A percentile compares a stretch with the other conserved stretches of the same genome.
phyloP scores from a whole-genome alignment of 2,329 filamentous ascomycete species.

The Arthroderma sp. region DNA sequence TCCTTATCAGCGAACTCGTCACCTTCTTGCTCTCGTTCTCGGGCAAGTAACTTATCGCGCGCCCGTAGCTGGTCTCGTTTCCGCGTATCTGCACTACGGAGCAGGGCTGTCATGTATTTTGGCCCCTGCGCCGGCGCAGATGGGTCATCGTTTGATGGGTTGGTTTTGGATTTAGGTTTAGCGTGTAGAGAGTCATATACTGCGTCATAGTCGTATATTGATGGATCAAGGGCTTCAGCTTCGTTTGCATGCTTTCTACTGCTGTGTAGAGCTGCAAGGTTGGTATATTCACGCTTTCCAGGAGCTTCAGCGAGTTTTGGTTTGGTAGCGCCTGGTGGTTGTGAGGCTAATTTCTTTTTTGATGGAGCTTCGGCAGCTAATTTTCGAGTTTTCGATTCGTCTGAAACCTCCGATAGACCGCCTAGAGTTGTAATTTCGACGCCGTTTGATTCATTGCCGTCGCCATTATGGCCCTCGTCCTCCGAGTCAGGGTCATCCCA shows the following conservation, averaged over 20 bases:
- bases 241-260: slow-evolving; percentile 35
- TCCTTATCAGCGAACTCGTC: slow-evolving; percentile 56
- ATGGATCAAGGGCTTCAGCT: slow-evolving; percentile 35
- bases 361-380: background rate
- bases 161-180: slow-evolving; percentile 23
- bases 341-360: background rate
- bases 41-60: slow-evolving; percentile 47
- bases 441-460: slow-evolving; percentile 7
- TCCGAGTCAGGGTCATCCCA: slow-evolving; percentile 36
- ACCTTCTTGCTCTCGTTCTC: slow-evolving; percentile 53
- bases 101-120: slow-evolving; percentile 50
- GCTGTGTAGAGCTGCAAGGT: slow-evolving; percentile 36
- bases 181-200: slow-evolving; percentile 39
- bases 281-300: slow-evolving; percentile 23
- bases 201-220: slow-evolving; percentile 40
- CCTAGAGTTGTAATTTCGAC: slow-evolving; percentile 31
- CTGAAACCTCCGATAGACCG: slow-evolving; percentile 18
- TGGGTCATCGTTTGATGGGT: slow-evolving; percentile 14
- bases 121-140: slow-evolving; percentile 28
- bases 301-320: slow-evolving; percentile 9
- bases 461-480: slow-evolving; percentile 11
- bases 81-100: slow-evolving; percentile 48
- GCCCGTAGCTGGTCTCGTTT: slow-evolving; percentile 53
- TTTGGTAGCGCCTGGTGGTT: background rate
- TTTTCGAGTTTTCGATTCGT: slow-evolving; percentile 4